A percentile compares a stretch with the other conserved stretches of the same genome.
These are phyloP conservation scores for Mycena capillaripes DNA, from an alignment of 768 basidiomycete species.

Conservation along the genomic window DNA sequence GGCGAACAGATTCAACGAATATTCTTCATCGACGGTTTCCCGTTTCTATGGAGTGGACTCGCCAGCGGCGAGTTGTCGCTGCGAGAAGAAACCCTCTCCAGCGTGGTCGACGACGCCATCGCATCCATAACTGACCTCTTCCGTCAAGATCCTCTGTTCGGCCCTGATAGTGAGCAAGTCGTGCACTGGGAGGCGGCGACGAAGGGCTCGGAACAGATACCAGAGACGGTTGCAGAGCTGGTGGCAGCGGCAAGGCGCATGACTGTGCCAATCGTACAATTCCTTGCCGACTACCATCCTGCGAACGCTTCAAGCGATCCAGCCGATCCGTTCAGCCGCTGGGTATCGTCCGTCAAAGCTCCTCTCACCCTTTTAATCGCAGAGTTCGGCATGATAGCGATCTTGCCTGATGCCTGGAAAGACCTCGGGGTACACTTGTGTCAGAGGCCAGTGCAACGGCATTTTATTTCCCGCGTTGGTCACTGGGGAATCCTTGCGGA, in stretches of 20 bases:
- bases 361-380: background rate
- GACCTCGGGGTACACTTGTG: background rate
- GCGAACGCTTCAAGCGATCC: background rate
- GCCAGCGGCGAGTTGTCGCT: background rate
- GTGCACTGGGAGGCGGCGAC: background rate
- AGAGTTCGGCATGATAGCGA: background rate
- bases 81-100: background rate
- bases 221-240: no score
- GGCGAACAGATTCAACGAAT: background rate
- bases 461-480: background rate
- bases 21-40: conserved; percentile 10
- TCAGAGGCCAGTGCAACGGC: background rate
- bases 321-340: background rate
- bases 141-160: background rate
- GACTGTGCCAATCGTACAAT: background rate
- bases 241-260: background rate
- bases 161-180: background rate
- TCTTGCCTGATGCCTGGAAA: background rate
- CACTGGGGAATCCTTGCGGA: conserved; percentile 7
- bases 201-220: background rate
- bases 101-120: background rate
- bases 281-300: conserved; percentile 1
- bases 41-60: background rate
- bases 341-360: conserved; percentile 1
- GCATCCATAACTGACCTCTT: background rate